Percentiles rank a stretch among this genome's conserved stretches.
These are phyloP conservation scores for Talaromyces rugulosus DNA, from an alignment of 2,329 filamentous ascomycete genomes.

Conservation along the genomic window DNA sequence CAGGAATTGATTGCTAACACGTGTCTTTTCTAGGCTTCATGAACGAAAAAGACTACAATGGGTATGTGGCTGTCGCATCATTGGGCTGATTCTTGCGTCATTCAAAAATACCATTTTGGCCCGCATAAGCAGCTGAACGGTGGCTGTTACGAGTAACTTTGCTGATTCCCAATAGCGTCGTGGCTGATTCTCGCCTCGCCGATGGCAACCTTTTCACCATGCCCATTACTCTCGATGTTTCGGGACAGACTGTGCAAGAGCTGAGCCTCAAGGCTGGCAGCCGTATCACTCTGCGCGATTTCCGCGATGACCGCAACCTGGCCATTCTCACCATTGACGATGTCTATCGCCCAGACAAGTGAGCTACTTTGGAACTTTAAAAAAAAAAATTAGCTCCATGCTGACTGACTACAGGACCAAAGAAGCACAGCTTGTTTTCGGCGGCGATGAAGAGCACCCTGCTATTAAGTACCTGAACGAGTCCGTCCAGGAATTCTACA, in stretches of 20 bases:
- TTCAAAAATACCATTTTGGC: not conserved
- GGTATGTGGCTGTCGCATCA: constrained; percentile 51
- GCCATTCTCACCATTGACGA: constrained; percentile 95
- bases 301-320: constrained; percentile 92
- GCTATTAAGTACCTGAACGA: constrained; percentile 86
- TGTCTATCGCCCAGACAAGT: constrained; percentile 95
- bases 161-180: constrained; percentile 58
- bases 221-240: constrained; percentile 90
- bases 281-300: constrained; percentile 84
- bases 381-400: constrained; percentile 25
- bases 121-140: not conserved
- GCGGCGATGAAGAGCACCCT: constrained; percentile 84
- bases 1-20: not conserved
- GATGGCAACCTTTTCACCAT: constrained; percentile 93
- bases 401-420: constrained; percentile 55
- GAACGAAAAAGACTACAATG: constrained; percentile 94
- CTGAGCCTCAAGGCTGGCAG: constrained; percentile 72
- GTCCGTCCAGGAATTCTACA: constrained; percentile 79
- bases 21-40: constrained; percentile 68
- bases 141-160: not conserved
- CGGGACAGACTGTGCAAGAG: constrained; percentile 68
- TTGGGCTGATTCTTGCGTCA: not conserved
- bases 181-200: constrained; percentile 78
- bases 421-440: constrained; percentile 93
- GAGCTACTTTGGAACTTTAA: constrained; percentile 32